A percentile compares a stretch with the other conserved stretches of the same genome.
These are phyloP conservation scores for Plasmopara halstedii DNA, from an alignment of 352 stramenopile genomes.

Conservation along the genomic window DNA sequence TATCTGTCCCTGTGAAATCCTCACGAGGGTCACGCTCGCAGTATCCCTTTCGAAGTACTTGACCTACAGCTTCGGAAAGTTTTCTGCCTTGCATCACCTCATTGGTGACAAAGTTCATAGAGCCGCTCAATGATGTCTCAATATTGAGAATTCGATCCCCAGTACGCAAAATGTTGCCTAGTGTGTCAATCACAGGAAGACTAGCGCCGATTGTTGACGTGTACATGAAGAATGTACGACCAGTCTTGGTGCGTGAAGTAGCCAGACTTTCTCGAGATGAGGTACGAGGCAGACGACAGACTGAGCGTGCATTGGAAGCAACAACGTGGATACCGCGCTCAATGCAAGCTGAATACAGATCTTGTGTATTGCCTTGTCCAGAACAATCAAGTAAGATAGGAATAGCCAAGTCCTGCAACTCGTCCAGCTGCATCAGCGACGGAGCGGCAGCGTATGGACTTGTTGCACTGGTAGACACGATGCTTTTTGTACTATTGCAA, in stretches of 20 bases:
- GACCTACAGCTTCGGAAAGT: slow-evolving; percentile 46
- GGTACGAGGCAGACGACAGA: slow-evolving; percentile 41
- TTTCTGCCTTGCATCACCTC: slow-evolving; percentile 63
- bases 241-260: slow-evolving; percentile 24
- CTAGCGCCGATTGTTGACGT: slow-evolving; percentile 68
- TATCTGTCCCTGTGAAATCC: slow-evolving; percentile 55
- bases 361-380: slow-evolving; percentile 36
- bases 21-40: slow-evolving; percentile 65
- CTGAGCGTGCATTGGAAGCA: slow-evolving; percentile 55
- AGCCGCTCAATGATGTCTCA: slow-evolving; percentile 54
- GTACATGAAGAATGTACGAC: slow-evolving; percentile 74
- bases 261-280: slow-evolving; percentile 53
- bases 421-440: slow-evolving; percentile 42
- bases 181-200: slow-evolving; percentile 63
- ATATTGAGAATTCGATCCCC: slow-evolving; percentile 58
- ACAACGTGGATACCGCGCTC: slow-evolving; percentile 67
- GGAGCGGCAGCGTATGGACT: slow-evolving; percentile 32
- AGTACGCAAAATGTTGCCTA: slow-evolving; percentile 66
- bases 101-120: slow-evolving; percentile 69
- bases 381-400: slow-evolving; percentile 72
- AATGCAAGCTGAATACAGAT: slow-evolving; percentile 54
- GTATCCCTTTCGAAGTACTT: slow-evolving; percentile 45
- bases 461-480: slow-evolving; percentile 15
- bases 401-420: slow-evolving; percentile 58
- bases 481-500: slow-evolving; percentile 27